Conservation (phyloP, 2,329 filamentous ascomycete genomes). For the Paramyrothecium roridum region DNA sequence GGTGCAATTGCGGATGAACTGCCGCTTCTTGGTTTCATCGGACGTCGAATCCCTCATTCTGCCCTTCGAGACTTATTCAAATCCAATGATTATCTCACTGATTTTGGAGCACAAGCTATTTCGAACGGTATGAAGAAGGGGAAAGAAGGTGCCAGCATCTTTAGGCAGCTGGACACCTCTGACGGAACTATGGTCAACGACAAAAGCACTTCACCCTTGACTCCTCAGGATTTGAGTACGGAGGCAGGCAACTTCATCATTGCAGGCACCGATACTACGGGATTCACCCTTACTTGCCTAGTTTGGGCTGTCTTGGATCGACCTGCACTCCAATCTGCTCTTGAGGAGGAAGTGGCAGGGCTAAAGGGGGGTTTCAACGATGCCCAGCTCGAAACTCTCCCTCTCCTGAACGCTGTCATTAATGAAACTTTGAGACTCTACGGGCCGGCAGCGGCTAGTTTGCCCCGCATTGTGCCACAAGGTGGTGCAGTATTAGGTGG, state of each 20-base stretch:
- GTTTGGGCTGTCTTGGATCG: neutral
- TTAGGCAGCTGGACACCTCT: neutral
- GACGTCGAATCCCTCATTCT: neutral
- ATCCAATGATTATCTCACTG: neutral
- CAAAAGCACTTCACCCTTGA: neutral
- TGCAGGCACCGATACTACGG: conserved; percentile 1
- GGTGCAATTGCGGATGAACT: neutral
- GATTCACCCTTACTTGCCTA: neutral
- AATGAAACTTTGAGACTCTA: too few species aligned
- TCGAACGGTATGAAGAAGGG: neutral
- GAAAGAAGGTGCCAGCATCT: neutral
- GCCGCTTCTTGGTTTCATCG: neutral
- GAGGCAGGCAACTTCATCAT: conserved; percentile 1
- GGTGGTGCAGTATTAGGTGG: too few species aligned
- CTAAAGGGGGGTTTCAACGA: too few species aligned
- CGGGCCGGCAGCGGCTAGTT: too few species aligned
- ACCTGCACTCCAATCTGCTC: neutral
- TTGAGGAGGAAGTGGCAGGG: neutral
- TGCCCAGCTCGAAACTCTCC: too few species aligned
- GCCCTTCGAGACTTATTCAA: neutral
- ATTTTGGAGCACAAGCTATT: neutral
- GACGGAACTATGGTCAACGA: neutral
- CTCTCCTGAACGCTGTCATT: too few species aligned
- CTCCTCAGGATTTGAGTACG: neutral
- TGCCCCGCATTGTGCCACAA: too few species aligned